Base-by-base conservation (phyloP, 2,329 filamentous ascomycete genomes). In the Trichoderma polysporum region DNA sequence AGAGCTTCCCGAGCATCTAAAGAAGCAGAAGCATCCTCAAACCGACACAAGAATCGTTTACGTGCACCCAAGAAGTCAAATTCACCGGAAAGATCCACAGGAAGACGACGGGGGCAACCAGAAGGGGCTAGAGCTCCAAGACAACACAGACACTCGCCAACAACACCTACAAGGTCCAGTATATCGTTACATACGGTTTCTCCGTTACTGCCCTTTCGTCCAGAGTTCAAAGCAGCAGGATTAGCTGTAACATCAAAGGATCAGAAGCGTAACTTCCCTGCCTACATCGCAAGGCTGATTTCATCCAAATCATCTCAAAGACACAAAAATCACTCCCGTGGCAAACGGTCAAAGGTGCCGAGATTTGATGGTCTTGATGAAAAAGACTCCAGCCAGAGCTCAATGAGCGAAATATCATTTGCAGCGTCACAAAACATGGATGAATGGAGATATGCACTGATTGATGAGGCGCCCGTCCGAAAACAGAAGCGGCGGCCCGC, bases 201-300 rank as follows among this genome's bases (percentile, higher is more conserved):
- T 29, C 84, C 83, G 33, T 75, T 88, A 2, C 72, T 86, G 29
- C 85, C 85, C 2, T 88, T 83, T 71, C 81, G 80, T 54, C 76
- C 81, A 4, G 81, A 88, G 68, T 87, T 88, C 68, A 77, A 77
- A 66, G 80, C 80, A 66, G 85, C 83, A 63, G 85, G 85, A 1
- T 78, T 88, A 58, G 85, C 85, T 2, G 82, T 88, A 1, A 88
- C 86, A 12, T 86, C 86, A 39, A 75, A 75, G 53, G 69, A 78
- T 69, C 68, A 85, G 82, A 70, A 82, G 80, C 74, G 77, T 67
- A 22, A 71, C 47, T 60, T 72, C 50, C 50, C 73, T 66, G 41
- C 60, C 41, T 68, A 73, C 60, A 70, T 68, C 31, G 50, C 68
- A 47, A 68, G 68, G 59, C 59, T 69, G 33, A 66, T 67, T 6